These are phyloP conservation scores for Yamadazyma spencermartinsiae DNA, from an alignment of 1,139 yeast genomes.

Conservation along the genomic window DNA sequence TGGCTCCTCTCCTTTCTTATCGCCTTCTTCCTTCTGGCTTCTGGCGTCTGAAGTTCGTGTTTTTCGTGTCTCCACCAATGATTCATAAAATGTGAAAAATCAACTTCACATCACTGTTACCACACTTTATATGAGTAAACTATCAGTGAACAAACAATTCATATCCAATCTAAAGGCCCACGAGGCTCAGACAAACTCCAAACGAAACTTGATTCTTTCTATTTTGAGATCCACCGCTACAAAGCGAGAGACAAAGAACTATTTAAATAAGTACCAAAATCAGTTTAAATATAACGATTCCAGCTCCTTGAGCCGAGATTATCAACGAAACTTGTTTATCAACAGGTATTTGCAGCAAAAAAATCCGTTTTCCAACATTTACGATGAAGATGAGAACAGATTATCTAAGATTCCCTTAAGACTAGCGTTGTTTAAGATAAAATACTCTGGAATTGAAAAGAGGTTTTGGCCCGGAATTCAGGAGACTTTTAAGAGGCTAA, in stretches of 20 bases:
- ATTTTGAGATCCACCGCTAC: constrained; percentile 75
- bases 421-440: constrained; percentile 52
- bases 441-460: constrained; percentile 33
- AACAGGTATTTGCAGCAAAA: constrained; percentile 40
- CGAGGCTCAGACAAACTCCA: constrained; percentile 34
- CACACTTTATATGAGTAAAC: not conserved
- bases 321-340: constrained; percentile 40
- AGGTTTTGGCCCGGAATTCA: constrained; percentile 44
- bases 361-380: constrained; percentile 36
- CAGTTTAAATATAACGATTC: constrained; percentile 32
- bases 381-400: constrained; percentile 33
- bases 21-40: not conserved
- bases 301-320: constrained; percentile 21
- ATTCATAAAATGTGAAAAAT: not conserved
- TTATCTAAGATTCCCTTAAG: constrained; percentile 45
- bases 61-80: not conserved
- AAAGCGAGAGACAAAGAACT: constrained; percentile 70
- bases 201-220: constrained; percentile 60
- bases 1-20: too few species aligned
- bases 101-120: not conserved
- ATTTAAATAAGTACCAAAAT: constrained; percentile 58
- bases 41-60: not conserved
- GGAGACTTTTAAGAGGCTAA: constrained; percentile 49
- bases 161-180: constrained; percentile 42
- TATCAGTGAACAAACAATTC: constrained; percentile 30